These are phyloP conservation scores for Alternaria alternata DNA, from an alignment of 2,329 filamentous ascomycete genomes.

Conservation along the genomic window DNA sequence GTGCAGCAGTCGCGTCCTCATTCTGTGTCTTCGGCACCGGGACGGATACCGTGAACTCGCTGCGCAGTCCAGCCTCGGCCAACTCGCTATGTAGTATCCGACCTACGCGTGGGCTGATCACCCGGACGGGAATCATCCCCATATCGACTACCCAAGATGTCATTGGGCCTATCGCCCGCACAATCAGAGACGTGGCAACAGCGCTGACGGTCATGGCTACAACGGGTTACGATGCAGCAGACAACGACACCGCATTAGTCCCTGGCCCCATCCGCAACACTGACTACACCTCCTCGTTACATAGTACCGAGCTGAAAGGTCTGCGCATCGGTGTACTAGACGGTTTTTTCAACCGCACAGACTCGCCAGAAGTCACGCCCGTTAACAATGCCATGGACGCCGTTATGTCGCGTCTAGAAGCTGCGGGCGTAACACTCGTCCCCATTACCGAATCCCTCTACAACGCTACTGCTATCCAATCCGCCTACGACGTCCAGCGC, in stretches of 20 bases:
- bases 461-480: slow-evolving; percentile 60
- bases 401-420: slow-evolving; percentile 57
- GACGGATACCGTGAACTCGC: slow-evolving; percentile 69
- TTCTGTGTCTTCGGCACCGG: slow-evolving; percentile 67
- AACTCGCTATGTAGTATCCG: slow-evolving; percentile 68
- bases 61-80: slow-evolving; percentile 67
- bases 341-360: slow-evolving; percentile 66
- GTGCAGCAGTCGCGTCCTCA: slow-evolving; percentile 65
- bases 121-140: slow-evolving; percentile 61
- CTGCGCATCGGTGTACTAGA: slow-evolving; percentile 61
- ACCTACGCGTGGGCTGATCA: slow-evolving; percentile 64
- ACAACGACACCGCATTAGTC: slow-evolving; percentile 62
- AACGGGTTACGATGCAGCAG: slow-evolving; percentile 59
- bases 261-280: slow-evolving; percentile 52
- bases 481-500: slow-evolving; percentile 65
- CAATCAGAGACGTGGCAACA: slow-evolving; percentile 60
- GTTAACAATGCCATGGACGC: slow-evolving; percentile 64
- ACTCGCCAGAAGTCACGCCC: slow-evolving; percentile 62
- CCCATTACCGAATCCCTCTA: slow-evolving; percentile 60
- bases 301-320: slow-evolving; percentile 46
- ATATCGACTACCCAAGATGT: slow-evolving; percentile 66
- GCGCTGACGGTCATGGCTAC: slow-evolving; percentile 63
- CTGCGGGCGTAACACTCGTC: slow-evolving; percentile 60
- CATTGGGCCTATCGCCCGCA: slow-evolving; percentile 63
- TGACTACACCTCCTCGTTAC: slow-evolving; percentile 59